These are phyloP conservation scores for Coprinellus aureogranulatus DNA, from an alignment of 768 basidiomycete species.

Conservation along the genomic window DNA sequence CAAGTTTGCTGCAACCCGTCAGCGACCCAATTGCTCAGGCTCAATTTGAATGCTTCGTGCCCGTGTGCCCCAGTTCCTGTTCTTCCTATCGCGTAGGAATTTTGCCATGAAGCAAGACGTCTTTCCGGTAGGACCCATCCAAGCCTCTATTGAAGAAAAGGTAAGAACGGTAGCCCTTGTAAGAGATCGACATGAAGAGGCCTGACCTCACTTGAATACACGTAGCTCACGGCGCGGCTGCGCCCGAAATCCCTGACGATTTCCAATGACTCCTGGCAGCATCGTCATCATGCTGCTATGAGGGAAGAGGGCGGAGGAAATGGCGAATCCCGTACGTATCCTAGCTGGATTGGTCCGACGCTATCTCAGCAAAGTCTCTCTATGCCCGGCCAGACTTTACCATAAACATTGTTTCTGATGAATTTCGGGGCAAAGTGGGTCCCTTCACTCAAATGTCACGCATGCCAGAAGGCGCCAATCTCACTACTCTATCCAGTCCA, in stretches of 20 bases:
- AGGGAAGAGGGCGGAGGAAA: conserved; percentile 60
- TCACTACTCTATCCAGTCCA: conserved; percentile 42
- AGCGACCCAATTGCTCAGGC: background rate
- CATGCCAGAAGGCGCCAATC: background rate
- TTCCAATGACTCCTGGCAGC: conserved; percentile 81
- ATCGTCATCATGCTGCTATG: conserved; percentile 84
- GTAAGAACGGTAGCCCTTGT: conserved; percentile 27
- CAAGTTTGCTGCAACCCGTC: background rate
- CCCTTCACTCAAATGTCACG: background rate
- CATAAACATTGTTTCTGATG: conserved; percentile 67
- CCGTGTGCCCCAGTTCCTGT: background rate
- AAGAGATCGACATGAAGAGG: conserved; percentile 10
- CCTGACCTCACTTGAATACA: conserved; percentile 12
- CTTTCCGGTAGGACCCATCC: conserved; percentile 46
- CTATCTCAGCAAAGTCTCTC: conserved; percentile 9
- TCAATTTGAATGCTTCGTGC: background rate
- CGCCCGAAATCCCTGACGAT: conserved; percentile 63
- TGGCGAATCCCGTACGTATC: conserved; percentile 77
- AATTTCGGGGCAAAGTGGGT: conserved; percentile 71
- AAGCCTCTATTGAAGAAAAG: conserved; percentile 61
- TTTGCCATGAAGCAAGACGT: conserved; percentile 6
- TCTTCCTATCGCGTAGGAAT: conserved; percentile 5
- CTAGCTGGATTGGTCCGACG: conserved; percentile 5
- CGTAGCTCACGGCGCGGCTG: conserved; percentile 61
- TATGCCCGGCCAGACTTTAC: conserved; percentile 60